Conservation (phyloP, 352 stramenopile genomes). For the Phytopythium litorale region DNA sequence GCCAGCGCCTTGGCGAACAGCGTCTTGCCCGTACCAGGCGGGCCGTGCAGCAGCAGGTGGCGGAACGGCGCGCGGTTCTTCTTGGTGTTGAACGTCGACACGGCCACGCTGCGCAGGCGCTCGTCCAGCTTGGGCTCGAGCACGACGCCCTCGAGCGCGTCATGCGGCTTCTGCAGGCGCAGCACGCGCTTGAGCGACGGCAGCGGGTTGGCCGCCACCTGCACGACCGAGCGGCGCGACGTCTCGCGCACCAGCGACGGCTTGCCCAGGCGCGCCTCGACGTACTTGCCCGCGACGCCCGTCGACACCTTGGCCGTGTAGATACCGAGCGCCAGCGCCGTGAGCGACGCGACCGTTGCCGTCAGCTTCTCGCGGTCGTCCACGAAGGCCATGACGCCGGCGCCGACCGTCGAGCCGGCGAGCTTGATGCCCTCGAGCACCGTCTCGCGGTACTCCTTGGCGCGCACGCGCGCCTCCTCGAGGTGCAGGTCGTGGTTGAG, state of each 20-base stretch:
- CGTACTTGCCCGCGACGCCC: constrained; percentile 92
- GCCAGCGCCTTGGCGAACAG: constrained; percentile 98
- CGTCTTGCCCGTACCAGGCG: constrained; percentile 98
- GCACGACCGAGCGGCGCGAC: constrained; percentile 79
- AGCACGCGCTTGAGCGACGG: constrained; percentile 87
- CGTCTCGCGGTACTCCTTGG: constrained; percentile 90
- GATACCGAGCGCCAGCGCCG: constrained; percentile 93
- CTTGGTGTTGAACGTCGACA: constrained; percentile 98
- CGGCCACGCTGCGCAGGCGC: constrained; percentile 93
- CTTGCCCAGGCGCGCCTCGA: constrained; percentile 95
- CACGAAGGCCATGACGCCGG: constrained; percentile 92
- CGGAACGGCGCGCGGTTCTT: constrained; percentile 98
- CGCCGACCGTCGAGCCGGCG: constrained; percentile 91
- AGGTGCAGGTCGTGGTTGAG: constrained; percentile 98
- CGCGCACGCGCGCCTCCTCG: constrained; percentile 92
- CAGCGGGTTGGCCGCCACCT: constrained; percentile 86
- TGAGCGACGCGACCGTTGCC: constrained; percentile 93
- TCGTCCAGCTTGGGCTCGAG: constrained; percentile 93
- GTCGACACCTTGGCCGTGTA: constrained; percentile 95
- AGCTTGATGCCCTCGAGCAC: constrained; percentile 96
- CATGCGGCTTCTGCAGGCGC: constrained; percentile 84
- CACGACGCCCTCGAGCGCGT: constrained; percentile 95
- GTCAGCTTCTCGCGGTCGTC: constrained; percentile 95
- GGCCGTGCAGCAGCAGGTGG: constrained; percentile 97
- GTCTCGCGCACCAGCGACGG: constrained; percentile 98